Conservation (phyloP, 352 stramenopile genomes). For the Phytopythium montanum region DNA sequence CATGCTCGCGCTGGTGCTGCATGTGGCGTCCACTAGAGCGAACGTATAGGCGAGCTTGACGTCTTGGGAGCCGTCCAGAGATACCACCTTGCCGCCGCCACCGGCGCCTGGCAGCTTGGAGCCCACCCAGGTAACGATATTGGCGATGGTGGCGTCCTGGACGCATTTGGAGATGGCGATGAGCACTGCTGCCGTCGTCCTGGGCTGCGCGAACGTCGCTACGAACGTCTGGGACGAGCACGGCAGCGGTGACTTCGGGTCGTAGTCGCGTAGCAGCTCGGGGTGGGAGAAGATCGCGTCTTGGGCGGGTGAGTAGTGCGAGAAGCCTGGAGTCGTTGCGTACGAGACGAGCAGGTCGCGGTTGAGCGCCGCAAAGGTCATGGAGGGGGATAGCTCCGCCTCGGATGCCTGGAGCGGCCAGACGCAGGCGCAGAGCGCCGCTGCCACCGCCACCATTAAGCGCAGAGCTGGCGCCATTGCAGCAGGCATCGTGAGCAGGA, state of each 20-base stretch:
- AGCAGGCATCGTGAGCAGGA: not conserved
- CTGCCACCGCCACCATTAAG: not conserved
- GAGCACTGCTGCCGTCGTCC: slow-evolving; percentile 21
- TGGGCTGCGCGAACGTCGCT: not conserved
- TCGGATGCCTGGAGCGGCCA: not conserved
- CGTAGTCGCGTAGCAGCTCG: slow-evolving; percentile 4
- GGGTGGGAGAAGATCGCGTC: not conserved
- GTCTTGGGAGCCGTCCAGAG: slow-evolving; percentile 11
- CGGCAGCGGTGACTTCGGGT: not conserved
- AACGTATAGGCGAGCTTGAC: not conserved
- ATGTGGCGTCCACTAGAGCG: slow-evolving; percentile 2
- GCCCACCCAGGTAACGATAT: not conserved
- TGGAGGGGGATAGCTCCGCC: not conserved
- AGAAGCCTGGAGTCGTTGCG: not conserved
- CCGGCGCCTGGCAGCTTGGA: not conserved
- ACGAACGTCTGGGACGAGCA: not conserved
- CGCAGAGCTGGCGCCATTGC: not conserved
- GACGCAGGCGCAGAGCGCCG: not conserved
- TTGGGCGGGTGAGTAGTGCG: not conserved
- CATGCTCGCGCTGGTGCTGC: slow-evolving; percentile 15
- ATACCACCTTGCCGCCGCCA: slow-evolving; percentile 13
- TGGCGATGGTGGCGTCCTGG: slow-evolving; percentile 22
- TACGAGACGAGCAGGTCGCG: slow-evolving; percentile 2
- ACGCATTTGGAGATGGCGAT: slow-evolving; percentile 70
- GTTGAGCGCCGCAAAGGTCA: not conserved